Conservation (phyloP, 495 filamentous ascomycete species). For the Echria macrotheca region DNA sequence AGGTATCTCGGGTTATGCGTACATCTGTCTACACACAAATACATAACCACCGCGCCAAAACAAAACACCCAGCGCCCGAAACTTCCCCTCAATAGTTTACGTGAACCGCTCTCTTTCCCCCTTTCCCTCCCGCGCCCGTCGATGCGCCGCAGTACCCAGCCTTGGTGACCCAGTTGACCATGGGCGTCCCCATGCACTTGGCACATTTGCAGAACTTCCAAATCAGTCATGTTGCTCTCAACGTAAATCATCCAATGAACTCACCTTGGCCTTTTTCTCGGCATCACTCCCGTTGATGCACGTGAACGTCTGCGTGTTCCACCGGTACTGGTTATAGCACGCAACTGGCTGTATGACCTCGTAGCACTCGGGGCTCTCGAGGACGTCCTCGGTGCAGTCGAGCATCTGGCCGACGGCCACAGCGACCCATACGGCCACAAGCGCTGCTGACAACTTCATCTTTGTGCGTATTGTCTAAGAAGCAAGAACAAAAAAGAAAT, state of each 20-base stretch:
- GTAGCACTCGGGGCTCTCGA: slow-evolving; percentile 34
- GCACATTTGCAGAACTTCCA: slow-evolving; percentile 1
- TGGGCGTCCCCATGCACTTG: slow-evolving; percentile 3
- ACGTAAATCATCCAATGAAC: too few species aligned
- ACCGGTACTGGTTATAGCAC: slow-evolving; percentile 42
- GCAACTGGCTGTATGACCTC: slow-evolving; percentile 39
- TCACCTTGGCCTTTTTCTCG: slow-evolving; percentile 4
- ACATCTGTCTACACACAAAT: too few species aligned
- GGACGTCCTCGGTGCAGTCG: slow-evolving; percentile 31
- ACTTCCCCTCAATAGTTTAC: too few species aligned
- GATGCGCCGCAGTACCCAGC: neutral
- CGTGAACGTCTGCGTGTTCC: slow-evolving; percentile 28
- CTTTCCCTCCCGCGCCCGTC: neutral
- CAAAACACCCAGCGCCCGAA: too few species aligned
- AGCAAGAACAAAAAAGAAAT: neutral
- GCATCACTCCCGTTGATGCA: slow-evolving; percentile 35
- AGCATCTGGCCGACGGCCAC: slow-evolving; percentile 17
- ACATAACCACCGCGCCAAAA: too few species aligned
- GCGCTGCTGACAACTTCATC: slow-evolving; percentile 26
- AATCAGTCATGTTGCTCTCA: too few species aligned
- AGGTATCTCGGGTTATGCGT: too few species aligned
- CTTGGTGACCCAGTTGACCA: slow-evolving; percentile 1
- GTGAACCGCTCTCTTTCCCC: too few species aligned
- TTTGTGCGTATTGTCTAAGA: slow-evolving; percentile 1
- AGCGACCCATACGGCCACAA: slow-evolving; percentile 22